Percentiles rank a stretch among this genome's conserved stretches.
These are phyloP conservation scores for Phytophthora pini DNA, from an alignment of 352 stramenopile species.

Conservation along the genomic window DNA sequence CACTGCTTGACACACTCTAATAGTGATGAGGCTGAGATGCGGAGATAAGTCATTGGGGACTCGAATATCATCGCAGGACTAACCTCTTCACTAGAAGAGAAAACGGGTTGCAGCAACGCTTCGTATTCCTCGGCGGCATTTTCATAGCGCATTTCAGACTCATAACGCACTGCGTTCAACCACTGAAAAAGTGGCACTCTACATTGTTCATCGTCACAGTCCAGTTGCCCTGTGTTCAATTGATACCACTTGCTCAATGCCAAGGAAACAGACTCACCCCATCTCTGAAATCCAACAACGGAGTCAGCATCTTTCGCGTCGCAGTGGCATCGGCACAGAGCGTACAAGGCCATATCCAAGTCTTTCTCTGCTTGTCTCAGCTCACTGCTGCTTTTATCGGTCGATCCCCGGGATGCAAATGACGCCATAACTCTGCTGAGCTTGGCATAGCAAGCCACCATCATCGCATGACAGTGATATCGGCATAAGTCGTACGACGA, in stretches of 20 bases:
- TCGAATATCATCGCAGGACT: constrained; percentile 30
- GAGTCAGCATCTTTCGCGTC: constrained; percentile 64
- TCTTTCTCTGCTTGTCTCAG: constrained; percentile 44
- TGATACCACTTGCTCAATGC: constrained; percentile 31
- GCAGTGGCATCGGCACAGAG: constrained; percentile 47
- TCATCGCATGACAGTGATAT: constrained; percentile 55
- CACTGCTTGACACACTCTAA: constrained; percentile 59
- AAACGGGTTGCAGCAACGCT: constrained; percentile 41
- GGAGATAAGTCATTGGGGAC: constrained; percentile 35
- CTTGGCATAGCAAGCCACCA: constrained; percentile 45
- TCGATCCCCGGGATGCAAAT: constrained; percentile 14
- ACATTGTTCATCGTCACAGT: constrained; percentile 16
- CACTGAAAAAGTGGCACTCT: constrained; percentile 47
- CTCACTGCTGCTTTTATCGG: constrained; percentile 32
- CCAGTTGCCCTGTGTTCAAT: constrained; percentile 17
- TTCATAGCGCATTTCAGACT: constrained; percentile 74
- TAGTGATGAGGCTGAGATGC: constrained; percentile 46
- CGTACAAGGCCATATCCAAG: constrained; percentile 54
- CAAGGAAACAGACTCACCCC: constrained; percentile 44
- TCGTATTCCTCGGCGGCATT: constrained; percentile 60
- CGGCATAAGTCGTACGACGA: constrained; percentile 40
- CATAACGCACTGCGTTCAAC: constrained; percentile 45
- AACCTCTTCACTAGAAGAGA: constrained; percentile 5
- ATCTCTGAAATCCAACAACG: constrained; percentile 55
- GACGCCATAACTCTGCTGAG: constrained; percentile 40